A percentile compares a stretch with the other conserved stretches of the same genome.
Evolutionary conservation across 2,329 filamentous ascomycete genomes (phyloP).

Genomic region (Zymoseptoria passerinii): DNA sequence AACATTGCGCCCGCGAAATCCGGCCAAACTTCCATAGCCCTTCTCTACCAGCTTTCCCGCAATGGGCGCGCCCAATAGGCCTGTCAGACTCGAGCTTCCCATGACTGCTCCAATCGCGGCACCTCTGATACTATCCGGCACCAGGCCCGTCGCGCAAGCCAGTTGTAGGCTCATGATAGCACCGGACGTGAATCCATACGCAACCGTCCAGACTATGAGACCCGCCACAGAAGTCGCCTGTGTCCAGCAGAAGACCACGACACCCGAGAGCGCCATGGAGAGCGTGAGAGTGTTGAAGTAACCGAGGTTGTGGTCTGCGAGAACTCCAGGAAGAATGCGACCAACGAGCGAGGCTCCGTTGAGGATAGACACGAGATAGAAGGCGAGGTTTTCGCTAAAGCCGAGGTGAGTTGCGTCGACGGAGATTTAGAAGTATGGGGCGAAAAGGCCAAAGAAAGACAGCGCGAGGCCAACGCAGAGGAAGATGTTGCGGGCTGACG

Average conservation of each 20-base stretch:
- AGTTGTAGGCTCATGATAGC: slow-evolving; percentile 41
- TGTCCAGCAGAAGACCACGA: slow-evolving; percentile 32
- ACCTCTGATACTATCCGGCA: slow-evolving; percentile 33
- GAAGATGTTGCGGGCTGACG: slow-evolving; percentile 18
- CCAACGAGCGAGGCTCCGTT: slow-evolving; percentile 36
- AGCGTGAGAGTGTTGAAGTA: slow-evolving; percentile 35
- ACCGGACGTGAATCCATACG: slow-evolving; percentile 38
- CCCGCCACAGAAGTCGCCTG: slow-evolving; percentile 16
- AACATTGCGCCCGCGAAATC: slow-evolving; percentile 14
- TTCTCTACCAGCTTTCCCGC: slow-evolving; percentile 16
- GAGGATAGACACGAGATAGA: slow-evolving; percentile 32
- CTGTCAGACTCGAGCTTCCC: slow-evolving; percentile 36
- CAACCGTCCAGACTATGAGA: slow-evolving; percentile 23
- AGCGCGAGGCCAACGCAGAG: slow-evolving; percentile 19
- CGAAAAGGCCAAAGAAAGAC: slow-evolving; percentile 26
- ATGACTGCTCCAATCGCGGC: slow-evolving; percentile 37
- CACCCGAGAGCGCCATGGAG: slow-evolving; percentile 29
- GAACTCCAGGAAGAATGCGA: slow-evolving; percentile 33
- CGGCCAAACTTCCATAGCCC: slow-evolving; percentile 14
- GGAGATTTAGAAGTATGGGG: slow-evolving; percentile 34
- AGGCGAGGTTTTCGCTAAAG: slow-evolving; percentile 16
- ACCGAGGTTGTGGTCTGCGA: slow-evolving; percentile 33
- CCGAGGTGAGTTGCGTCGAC: slow-evolving; percentile 28
- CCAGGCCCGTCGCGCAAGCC: slow-evolving; percentile 39
- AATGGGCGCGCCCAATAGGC: slow-evolving; percentile 18